Evolutionary conservation across 2,329 filamentous ascomycete genomes (phyloP).

Genomic region (Penicillium sumatraense): DNA sequence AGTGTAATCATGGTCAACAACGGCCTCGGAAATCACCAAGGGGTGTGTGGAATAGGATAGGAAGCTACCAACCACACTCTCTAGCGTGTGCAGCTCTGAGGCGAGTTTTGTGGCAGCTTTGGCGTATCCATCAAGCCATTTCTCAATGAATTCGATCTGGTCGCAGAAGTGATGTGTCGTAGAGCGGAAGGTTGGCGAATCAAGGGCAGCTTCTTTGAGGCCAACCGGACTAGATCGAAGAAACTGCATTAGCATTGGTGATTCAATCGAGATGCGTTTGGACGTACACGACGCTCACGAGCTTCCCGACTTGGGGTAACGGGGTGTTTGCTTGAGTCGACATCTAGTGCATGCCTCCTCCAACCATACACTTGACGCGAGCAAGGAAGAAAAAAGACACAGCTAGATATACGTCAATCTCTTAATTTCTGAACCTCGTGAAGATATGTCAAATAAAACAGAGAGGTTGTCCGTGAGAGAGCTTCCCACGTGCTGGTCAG

Average conservation of each 20-base stretch:
- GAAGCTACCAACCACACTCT: conserved; percentile 78
- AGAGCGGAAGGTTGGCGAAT: conserved; percentile 93
- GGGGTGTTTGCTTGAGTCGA: conserved; percentile 43
- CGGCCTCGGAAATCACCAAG: conserved; percentile 74
- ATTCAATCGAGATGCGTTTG: background rate
- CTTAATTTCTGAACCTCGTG: background rate
- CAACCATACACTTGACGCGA: conserved; percentile 38
- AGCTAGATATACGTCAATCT: background rate
- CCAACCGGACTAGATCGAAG: conserved; percentile 70
- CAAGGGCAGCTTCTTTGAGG: conserved; percentile 92
- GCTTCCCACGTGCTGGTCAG: conserved; percentile 22
- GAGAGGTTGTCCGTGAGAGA: conserved; percentile 15
- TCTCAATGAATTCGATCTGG: conserved; percentile 87
- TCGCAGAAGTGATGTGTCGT: conserved; percentile 85
- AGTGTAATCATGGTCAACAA: conserved; percentile 95
- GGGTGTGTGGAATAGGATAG: conserved; percentile 77
- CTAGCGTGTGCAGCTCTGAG: conserved; percentile 72
- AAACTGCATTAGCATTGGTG: conserved; percentile 18
- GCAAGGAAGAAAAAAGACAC: conserved; percentile 10
- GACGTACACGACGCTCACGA: conserved; percentile 52
- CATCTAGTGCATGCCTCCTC: conserved; percentile 45
- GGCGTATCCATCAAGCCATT: conserved; percentile 81
- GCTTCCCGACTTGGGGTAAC: conserved; percentile 48
- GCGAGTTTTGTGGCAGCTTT: conserved; percentile 66
- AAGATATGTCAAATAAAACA: background rate